A percentile compares a stretch with the other conserved stretches of the same genome.
Conservation (phyloP, 257 asterid species). For the Jacaranda copaia region DNA sequence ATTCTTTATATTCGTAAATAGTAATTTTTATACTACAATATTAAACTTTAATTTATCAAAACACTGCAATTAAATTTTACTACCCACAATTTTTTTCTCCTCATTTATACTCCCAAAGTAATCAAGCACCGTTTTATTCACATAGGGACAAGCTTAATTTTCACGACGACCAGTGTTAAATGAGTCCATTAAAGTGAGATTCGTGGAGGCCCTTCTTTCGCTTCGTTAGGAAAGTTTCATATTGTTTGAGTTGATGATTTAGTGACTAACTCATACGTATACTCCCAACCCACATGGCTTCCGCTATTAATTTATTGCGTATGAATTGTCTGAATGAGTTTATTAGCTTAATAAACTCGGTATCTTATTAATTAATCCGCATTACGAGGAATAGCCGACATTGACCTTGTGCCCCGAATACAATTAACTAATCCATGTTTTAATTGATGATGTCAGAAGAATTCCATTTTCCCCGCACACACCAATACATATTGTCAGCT, state of each 20-base stretch:
- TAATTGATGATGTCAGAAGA: conserved; percentile 18
- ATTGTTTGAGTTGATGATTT: not conserved
- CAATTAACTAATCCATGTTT: not conserved
- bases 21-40: too few species aligned
- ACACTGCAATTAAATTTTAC: too few species aligned
- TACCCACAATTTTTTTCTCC: too few species aligned
- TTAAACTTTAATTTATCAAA: too few species aligned
- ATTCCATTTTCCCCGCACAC: not conserved
- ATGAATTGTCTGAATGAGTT: not conserved
- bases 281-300: not conserved
- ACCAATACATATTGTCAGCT: not conserved
- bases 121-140: too few species aligned
- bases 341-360: conserved; percentile 1
- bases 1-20: too few species aligned
- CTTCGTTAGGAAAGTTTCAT: not conserved
- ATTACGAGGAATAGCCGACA: conserved; percentile 1
- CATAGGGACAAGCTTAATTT: too few species aligned
- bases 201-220: not conserved
- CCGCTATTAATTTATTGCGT: not conserved
- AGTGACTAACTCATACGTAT: not conserved
- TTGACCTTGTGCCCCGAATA: not conserved
- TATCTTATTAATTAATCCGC: conserved; percentile 9
- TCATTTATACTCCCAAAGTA: too few species aligned
- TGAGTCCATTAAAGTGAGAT: too few species aligned
- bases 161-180: too few species aligned